Evolutionary conservation across 2,329 filamentous ascomycete genomes (phyloP), one percentile per base, ranked within the genome.

Genomic region (Ascochyta pisi): DNA sequence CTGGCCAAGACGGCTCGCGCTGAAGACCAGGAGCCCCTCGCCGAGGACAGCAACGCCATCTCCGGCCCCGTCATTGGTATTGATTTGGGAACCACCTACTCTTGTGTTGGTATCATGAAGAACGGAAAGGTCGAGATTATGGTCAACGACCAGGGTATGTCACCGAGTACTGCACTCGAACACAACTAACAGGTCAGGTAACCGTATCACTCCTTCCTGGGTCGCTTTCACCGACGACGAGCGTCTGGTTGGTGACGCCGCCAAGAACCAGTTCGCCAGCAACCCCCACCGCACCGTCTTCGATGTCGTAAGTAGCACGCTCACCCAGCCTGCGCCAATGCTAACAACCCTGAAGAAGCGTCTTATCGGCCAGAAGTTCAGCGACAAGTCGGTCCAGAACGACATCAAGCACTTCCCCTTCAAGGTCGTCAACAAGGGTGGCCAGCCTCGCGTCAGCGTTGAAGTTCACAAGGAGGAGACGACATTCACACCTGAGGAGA

Each of bases 361-460:
- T 71, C 71, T 83, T 54, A 82, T 83, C 63, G 81, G 81, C 35
- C 77, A 79, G 65, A 82, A 82, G 73, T 82, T 75, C 71, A 75
- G 73, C 67, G 80, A 77, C 61, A 76, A 76, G 82, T 91, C 96
- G 64, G 89, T 97, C 66, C 93, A 97, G 83, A 85, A 83, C 76
- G 95, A 99, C 76, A 86, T 95, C 76, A 98, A 99, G 90, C 91
- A 97, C 84, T 97, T 96, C 86, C 94, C 95, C 73, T 99, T 94
- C 89, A 92, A 91, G 82, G 90, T 99, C 60, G 76, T 92, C 74
- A 85, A 90, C 84, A 93, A 95, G 84, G 87, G 90, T 79, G 92
- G 88, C 77, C 96, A 97, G 84, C 95, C 95, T 63, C 81, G 88
- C 66, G 88, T 99, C 75, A 84, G 89, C 76, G 90, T 94, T 69